A percentile compares a stretch with the other conserved stretches of the same genome.
Evolutionary conservation across 1,284 basidiomycete species (phyloP).

Genomic region (Ganoderma lucidum): DNA sequence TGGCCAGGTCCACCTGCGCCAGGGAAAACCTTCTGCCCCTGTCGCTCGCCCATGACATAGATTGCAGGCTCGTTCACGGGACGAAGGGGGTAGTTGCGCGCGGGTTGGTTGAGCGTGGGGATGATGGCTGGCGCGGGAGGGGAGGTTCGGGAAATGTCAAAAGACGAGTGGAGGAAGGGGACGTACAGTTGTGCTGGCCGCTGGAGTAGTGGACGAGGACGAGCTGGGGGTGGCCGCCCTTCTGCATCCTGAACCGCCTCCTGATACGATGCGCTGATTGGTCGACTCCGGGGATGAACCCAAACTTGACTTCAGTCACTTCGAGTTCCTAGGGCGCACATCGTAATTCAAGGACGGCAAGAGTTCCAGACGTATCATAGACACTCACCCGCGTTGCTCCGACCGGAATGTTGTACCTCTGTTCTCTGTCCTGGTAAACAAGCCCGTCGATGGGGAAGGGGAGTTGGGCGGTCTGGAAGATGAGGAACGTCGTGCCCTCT

Average conservation of each 20-base stretch:
- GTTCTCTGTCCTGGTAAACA: slow-evolving; percentile 74
- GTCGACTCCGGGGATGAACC: slow-evolving; percentile 76
- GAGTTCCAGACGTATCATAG: background rate
- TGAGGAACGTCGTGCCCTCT: slow-evolving; percentile 73
- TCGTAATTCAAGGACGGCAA: background rate
- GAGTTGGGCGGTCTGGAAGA: slow-evolving; percentile 63
- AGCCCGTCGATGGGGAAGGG: slow-evolving; percentile 76
- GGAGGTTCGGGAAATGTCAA: slow-evolving; percentile 15
- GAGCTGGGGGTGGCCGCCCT: slow-evolving; percentile 74
- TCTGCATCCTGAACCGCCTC: slow-evolving; percentile 71
- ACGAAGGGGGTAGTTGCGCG: slow-evolving; percentile 74
- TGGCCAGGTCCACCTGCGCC: slow-evolving; percentile 19
- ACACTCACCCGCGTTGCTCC: slow-evolving; percentile 57
- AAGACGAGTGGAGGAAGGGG: background rate
- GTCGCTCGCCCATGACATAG: slow-evolving; percentile 73
- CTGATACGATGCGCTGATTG: slow-evolving; percentile 67
- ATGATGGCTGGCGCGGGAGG: slow-evolving; percentile 55
- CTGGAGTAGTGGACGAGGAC: slow-evolving; percentile 77
- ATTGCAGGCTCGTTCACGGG: slow-evolving; percentile 67
- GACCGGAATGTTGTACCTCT: slow-evolving; percentile 59
- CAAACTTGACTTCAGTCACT: slow-evolving; percentile 72
- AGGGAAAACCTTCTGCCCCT: slow-evolving; percentile 66
- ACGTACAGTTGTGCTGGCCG: slow-evolving; percentile 67
- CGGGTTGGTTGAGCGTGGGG: slow-evolving; percentile 63
- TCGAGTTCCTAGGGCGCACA: slow-evolving; percentile 68